These are phyloP conservation scores for Parietaria judaica DNA, from an alignment of 306 rosid species.

Conservation along the genomic window DNA sequence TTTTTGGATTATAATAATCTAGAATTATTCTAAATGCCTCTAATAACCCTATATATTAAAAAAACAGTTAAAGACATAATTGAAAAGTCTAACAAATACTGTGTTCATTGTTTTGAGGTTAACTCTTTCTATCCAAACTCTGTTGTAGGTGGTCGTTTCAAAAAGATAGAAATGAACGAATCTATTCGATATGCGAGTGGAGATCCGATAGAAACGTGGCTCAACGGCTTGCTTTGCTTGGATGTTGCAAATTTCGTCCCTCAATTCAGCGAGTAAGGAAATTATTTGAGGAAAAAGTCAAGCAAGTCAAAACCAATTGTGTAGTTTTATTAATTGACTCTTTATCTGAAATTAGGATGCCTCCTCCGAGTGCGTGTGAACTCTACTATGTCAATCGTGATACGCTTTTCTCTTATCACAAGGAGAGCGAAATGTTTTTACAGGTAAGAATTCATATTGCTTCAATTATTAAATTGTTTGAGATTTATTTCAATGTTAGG, in stretches of 20 bases:
- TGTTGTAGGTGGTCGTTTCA: constrained; percentile 65
- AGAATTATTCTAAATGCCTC: too few relatives aligned
- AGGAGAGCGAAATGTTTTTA: constrained; percentile 85
- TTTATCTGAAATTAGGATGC: constrained; percentile 48
- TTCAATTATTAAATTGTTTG: neutral
- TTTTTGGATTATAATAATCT: too few relatives aligned
- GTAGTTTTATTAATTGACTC: constrained; percentile 12
- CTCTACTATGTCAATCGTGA: constrained; percentile 92
- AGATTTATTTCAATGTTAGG: neutral
- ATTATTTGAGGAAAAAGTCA: neutral
- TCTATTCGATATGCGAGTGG: constrained; percentile 89
- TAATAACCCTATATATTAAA: too few relatives aligned
- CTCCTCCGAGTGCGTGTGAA: constrained; percentile 76
- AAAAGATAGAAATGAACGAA: constrained; percentile 78
- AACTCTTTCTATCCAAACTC: neutral
- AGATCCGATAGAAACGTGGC: constrained; percentile 93
- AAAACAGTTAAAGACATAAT: too few relatives aligned
- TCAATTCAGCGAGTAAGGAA: constrained; percentile 56
- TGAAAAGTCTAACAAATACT: too few relatives aligned
- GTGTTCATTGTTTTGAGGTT: too few relatives aligned
- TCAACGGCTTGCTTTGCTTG: constrained; percentile 72
- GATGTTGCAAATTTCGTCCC: constrained; percentile 76
- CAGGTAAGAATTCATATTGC: constrained; percentile 45
- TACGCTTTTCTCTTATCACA: constrained; percentile 89
- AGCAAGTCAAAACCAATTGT: constrained; percentile 14